These are phyloP conservation scores for Avicennia marina DNA, from an alignment of 257 asterid species.

Conservation along the genomic window DNA sequence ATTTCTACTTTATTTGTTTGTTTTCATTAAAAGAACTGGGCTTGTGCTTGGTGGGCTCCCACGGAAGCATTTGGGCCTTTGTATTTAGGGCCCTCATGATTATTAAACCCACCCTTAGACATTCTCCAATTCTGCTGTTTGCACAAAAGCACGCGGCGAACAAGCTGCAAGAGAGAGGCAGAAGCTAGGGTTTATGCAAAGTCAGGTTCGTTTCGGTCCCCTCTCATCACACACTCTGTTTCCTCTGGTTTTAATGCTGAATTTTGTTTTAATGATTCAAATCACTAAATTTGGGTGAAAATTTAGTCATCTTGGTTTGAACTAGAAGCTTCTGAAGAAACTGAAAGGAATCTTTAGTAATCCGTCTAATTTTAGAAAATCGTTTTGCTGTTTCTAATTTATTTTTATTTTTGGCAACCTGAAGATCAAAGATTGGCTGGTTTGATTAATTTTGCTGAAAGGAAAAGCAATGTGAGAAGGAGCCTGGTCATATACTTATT, in stretches of 20 bases:
- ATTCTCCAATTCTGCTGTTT: no score
- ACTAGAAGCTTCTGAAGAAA: not conserved
- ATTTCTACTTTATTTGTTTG: no score
- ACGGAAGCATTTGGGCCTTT: no score
- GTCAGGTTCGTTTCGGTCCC: constrained; percentile 13
- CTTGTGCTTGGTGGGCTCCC: no score
- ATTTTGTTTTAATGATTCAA: not conserved
- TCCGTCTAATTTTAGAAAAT: no score
- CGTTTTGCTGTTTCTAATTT: constrained; percentile 8
- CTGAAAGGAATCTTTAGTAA: not conserved
- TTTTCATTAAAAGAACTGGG: no score
- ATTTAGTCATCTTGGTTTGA: not conserved
- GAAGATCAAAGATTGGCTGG: not conserved
- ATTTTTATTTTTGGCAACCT: not conserved
- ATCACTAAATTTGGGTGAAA: not conserved
- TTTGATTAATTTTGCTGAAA: not conserved
- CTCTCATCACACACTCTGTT: not conserved
- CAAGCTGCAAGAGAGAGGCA: not conserved
- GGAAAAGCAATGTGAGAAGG: not conserved
- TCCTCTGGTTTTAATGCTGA: not conserved
- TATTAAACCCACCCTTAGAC: no score
- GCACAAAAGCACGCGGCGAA: no score
- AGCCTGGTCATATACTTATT: not conserved
- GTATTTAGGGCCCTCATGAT: no score
- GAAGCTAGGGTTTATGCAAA: constrained; percentile 22